Evolutionary conservation across 495 filamentous ascomycete species (phyloP).

Genomic region (Bombardia bombarda): DNA sequence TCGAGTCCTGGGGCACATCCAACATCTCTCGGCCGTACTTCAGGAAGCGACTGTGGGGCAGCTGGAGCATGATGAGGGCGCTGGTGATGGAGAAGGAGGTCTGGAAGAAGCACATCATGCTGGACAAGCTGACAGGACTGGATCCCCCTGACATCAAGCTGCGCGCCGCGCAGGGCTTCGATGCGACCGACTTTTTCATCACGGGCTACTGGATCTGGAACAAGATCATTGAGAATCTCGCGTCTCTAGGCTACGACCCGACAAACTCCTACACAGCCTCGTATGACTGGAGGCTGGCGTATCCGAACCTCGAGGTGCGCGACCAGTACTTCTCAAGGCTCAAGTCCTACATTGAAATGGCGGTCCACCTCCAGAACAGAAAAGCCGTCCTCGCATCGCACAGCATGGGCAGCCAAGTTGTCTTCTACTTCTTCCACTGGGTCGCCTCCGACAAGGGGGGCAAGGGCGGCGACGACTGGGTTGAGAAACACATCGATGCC

Average conservation of each 20-base stretch:
- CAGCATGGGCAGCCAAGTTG: conserved; percentile 93
- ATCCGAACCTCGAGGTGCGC: conserved; percentile 75
- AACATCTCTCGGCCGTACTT: conserved; percentile 80
- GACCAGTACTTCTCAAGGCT: conserved; percentile 91
- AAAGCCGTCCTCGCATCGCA: conserved; percentile 89
- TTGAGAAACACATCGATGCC: conserved; percentile 79
- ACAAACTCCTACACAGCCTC: conserved; percentile 92
- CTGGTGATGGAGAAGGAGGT: conserved; percentile 84
- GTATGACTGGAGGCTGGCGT: conserved; percentile 97
- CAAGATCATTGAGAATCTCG: conserved; percentile 94
- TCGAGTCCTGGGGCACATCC: conserved; percentile 93
- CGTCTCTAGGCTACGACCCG: conserved; percentile 91
- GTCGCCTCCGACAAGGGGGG: conserved; percentile 75
- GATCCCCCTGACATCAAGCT: conserved; percentile 91
- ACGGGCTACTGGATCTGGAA: conserved; percentile 97
- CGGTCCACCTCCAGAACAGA: conserved; percentile 55
- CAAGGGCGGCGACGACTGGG: conserved; percentile 78
- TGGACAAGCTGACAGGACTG: conserved; percentile 83
- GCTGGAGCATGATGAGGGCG: conserved; percentile 96
- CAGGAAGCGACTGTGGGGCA: conserved; percentile 88
- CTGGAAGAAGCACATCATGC: conserved; percentile 96
- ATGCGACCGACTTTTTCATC: conserved; percentile 95
- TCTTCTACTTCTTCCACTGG: conserved; percentile 98
- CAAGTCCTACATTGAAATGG: conserved; percentile 83
- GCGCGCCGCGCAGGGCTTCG: conserved; percentile 91